Conservation (phyloP, 306 rosid genomes). For the Carpinus viminea region DNA sequence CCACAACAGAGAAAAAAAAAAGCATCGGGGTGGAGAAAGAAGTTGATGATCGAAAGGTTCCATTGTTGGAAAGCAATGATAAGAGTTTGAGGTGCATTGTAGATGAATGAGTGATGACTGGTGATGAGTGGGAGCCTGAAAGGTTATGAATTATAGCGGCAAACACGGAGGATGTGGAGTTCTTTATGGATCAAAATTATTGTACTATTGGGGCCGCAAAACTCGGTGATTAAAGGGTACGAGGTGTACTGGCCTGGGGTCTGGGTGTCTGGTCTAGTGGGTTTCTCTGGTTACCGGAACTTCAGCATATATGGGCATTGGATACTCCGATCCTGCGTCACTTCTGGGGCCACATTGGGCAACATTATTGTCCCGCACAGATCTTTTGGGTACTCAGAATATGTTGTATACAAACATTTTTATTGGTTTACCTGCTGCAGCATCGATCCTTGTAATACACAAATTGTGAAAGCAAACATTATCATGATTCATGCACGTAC, state of each 20-base stretch:
- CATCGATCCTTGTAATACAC: no score
- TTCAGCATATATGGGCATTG: background rate
- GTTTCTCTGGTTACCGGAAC: background rate
- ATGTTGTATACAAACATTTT: no score
- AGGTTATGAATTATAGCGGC: background rate
- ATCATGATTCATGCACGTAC: no score
- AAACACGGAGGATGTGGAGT: background rate
- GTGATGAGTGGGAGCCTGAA: background rate
- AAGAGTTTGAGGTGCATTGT: background rate
- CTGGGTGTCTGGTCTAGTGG: background rate
- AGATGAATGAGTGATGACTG: background rate
- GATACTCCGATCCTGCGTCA: background rate
- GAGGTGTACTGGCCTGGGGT: background rate
- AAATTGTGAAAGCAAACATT: no score
- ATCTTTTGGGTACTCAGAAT: background rate
- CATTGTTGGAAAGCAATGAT: background rate
- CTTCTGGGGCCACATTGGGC: background rate
- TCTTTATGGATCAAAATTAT: background rate
- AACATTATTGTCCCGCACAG: background rate
- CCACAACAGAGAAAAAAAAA: no score
- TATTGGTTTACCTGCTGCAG: no score
- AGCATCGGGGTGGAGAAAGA: background rate
- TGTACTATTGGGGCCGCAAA: constrained; percentile 1
- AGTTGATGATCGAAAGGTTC: background rate
- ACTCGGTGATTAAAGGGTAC: constrained; percentile 1